Evolutionary conservation across 1,284 basidiomycete species (phyloP).

Genomic region (Abortiporus biennis): DNA sequence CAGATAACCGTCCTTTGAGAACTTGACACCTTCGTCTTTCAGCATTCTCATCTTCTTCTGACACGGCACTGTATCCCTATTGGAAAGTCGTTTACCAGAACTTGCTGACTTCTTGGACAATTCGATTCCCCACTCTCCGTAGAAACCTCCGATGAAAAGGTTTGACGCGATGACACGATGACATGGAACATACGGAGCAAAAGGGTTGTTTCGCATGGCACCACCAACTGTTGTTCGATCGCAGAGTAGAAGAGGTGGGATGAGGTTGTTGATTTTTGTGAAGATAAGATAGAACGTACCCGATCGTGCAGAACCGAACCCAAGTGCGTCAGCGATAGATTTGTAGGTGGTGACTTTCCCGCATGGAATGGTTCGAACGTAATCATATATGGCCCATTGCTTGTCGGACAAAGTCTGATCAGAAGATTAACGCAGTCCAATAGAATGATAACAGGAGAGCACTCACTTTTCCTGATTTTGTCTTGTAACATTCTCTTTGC

Average conservation of each 20-base stretch:
- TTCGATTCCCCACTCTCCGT: not conserved
- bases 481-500: not conserved
- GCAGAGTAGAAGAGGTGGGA: no score
- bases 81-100: no score
- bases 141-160: not conserved
- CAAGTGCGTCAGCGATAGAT: not conserved
- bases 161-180: not conserved
- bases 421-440: not conserved
- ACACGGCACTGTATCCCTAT: no score
- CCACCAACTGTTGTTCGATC: no score
- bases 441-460: not conserved
- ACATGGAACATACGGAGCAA: not conserved
- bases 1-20: not conserved
- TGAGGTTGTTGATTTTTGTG: not conserved
- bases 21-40: not conserved
- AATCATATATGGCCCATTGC: not conserved
- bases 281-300: not conserved
- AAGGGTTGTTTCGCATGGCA: not conserved
- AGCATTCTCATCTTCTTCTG: not conserved
- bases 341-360: not conserved
- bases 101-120: not conserved
- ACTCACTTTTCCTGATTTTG: not conserved
- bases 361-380: not conserved
- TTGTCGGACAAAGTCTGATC: not conserved
- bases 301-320: not conserved